Base-by-base conservation (phyloP, 2,329 filamentous ascomycete genomes). In the Reticulascus tulasneorum region DNA sequence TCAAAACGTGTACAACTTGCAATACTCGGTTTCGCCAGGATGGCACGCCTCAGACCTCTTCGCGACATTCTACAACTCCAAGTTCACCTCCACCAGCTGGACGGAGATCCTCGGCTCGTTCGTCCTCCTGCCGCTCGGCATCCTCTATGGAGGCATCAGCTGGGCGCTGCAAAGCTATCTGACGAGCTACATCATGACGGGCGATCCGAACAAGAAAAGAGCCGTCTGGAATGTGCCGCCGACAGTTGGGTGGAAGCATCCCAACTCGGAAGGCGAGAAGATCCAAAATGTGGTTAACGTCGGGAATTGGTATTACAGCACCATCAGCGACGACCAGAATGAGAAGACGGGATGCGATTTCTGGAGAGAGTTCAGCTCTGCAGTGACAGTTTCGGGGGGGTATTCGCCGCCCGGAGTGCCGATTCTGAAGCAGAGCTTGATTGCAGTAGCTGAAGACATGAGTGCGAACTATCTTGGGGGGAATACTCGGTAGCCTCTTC, bases 11-110 rank as follows among this genome's bases (percentile, higher is more conserved):
- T 69, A 54, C 40, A 58, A 53, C 32, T 59, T 68, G 47, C 61
- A 66, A 39, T 70, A 68, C 47, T 55, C 54, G 7, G 52, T 63
- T 7, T 51, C 55, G 7, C 64, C 63, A 0, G 63, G 59, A 6
- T 52, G 56, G 29, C 64, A 69, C 42, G 64, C 51, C 7, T 52
- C 55, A 7, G 65, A 69, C 37, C 47, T 69, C 6, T 43, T 67
- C 6, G 53, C 63, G 12, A 57, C 60, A 3, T 69, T 68, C 46
- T 67, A 59, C 53, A 56, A 60, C 33, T 40, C 54, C 4, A 45
- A 51, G 19, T 38, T 61, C 22, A 50, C 52, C 7, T 36, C 54
- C 21, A 47, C 52, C 17, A 47, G 38, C 21, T 49, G 52, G 38
- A 37, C 51, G 20, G 46, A 52, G 23, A 41, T 49, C 22, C 34